These are phyloP conservation scores for Salix udensis DNA, from an alignment of 345 rosid genomes.

Conservation along the genomic window DNA sequence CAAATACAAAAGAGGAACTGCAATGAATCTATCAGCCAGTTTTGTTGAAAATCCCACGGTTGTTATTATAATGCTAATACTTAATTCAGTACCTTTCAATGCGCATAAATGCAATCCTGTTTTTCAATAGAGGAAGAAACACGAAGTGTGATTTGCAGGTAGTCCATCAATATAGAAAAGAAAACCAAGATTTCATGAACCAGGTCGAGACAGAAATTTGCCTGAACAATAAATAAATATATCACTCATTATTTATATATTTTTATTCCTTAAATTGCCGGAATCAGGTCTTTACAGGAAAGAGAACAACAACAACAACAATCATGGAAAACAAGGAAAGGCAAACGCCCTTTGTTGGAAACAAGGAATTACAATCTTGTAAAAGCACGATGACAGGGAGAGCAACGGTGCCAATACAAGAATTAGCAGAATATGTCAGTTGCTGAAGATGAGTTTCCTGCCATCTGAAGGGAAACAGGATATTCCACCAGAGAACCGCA, in stretches of 20 bases:
- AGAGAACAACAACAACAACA: neutral
- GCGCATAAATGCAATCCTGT: neutral
- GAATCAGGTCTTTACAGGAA: constrained; percentile 6
- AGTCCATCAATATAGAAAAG: too few species aligned
- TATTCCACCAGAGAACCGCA: constrained; percentile 36
- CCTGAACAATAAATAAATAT: neutral
- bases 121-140: neutral
- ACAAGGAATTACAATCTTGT: constrained; percentile 2
- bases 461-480: constrained; percentile 32
- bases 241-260: constrained; percentile 4
- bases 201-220: neutral
- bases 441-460: constrained; percentile 30
- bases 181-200: too few species aligned
- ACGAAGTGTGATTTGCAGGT: too few species aligned
- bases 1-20: neutral
- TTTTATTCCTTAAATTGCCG: constrained; percentile 9
- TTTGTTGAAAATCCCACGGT: neutral
- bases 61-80: neutral
- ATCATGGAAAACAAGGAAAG: neutral
- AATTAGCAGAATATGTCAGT: constrained; percentile 42
- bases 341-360: neutral
- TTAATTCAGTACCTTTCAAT: neutral
- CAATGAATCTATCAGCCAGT: neutral
- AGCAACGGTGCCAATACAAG: neutral
- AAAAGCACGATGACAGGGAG: neutral